A percentile compares a stretch with the other conserved stretches of the same genome.
phyloP scores from a whole-genome alignment of 768 basidiomycete genomes.

The Auricularia sp. region DNA sequence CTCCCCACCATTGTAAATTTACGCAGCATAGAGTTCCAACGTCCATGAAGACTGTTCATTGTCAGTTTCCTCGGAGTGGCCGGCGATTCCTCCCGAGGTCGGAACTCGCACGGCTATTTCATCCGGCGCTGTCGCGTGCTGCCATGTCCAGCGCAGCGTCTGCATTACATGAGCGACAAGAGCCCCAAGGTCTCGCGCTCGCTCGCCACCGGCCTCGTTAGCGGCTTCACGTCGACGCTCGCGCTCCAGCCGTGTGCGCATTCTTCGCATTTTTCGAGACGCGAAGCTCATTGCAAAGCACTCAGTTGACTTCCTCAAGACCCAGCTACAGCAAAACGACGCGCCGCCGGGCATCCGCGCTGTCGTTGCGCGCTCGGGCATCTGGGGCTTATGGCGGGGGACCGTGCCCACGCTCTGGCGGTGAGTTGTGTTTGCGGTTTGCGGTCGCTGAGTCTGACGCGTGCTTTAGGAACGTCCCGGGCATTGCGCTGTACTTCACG shows the following conservation, averaged over 20 bases:
- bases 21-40: too few relatives aligned
- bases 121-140: too few relatives aligned
- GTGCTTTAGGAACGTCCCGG: slow-evolving; percentile 69
- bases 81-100: too few relatives aligned
- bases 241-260: slow-evolving; percentile 18
- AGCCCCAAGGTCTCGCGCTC: neutral
- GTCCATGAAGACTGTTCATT: too few relatives aligned
- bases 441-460: slow-evolving; percentile 11
- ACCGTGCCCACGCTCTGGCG: slow-evolving; percentile 70
- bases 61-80: too few relatives aligned
- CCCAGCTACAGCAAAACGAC: slow-evolving; percentile 80
- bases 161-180: neutral
- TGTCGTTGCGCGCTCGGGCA: slow-evolving; percentile 54
- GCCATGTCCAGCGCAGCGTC: neutral
- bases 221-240: slow-evolving; percentile 20
- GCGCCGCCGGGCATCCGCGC: slow-evolving; percentile 38
- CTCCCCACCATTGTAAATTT: too few relatives aligned
- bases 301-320: slow-evolving; percentile 82
- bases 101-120: too few relatives aligned
- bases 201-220: slow-evolving; percentile 2
- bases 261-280: too few relatives aligned
- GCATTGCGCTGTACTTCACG: slow-evolving; percentile 88
- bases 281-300: neutral
- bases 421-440: slow-evolving; percentile 20
- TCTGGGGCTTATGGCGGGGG: slow-evolving; percentile 77